Percentiles rank a stretch among this genome's conserved stretches.
Evolutionary conservation across 257 asterid genomes (phyloP).

Genomic region (Primulina huaijiensis): DNA sequence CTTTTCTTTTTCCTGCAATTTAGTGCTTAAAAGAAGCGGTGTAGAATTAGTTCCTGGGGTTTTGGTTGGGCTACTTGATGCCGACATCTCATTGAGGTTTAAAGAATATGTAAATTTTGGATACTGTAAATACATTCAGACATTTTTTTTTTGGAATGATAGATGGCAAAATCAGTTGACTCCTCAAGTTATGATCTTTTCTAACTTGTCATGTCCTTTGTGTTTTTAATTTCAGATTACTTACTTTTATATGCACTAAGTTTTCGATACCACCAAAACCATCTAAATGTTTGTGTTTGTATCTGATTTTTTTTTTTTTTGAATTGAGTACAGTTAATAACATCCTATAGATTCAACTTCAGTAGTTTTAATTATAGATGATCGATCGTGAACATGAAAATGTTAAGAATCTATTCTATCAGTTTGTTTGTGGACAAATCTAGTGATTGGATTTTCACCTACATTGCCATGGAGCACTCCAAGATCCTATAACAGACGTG

Average conservation of each 20-base stretch:
- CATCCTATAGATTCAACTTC: not conserved
- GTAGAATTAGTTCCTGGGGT: conserved; percentile 30
- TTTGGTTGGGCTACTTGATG: conserved; percentile 30
- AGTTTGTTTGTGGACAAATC: not conserved
- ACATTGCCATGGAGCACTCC: not conserved
- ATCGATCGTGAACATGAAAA: not conserved
- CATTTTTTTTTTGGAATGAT: conserved; percentile 29
- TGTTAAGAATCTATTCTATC: not conserved
- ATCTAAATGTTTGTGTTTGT: too few species aligned
- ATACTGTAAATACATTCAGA: conserved; percentile 58
- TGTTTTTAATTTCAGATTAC: not conserved
- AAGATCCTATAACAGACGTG: not conserved
- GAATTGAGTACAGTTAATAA: too few species aligned
- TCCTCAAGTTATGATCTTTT: not conserved
- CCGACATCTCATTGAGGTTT: conserved; percentile 26
- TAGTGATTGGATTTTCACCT: not conserved
- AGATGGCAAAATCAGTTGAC: not conserved
- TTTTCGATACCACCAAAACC: too few species aligned
- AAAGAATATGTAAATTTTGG: conserved; percentile 45
- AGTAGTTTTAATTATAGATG: too few species aligned
- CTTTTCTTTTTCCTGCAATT: conserved; percentile 19
- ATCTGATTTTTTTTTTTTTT: not conserved
- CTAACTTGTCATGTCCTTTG: not conserved
- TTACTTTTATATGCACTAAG: too few species aligned
- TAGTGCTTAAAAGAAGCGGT: conserved; percentile 31